Conservation (phyloP, 225 moss, liverwort and hornwort genomes). For the Physcomitrellopsis africana region DNA sequence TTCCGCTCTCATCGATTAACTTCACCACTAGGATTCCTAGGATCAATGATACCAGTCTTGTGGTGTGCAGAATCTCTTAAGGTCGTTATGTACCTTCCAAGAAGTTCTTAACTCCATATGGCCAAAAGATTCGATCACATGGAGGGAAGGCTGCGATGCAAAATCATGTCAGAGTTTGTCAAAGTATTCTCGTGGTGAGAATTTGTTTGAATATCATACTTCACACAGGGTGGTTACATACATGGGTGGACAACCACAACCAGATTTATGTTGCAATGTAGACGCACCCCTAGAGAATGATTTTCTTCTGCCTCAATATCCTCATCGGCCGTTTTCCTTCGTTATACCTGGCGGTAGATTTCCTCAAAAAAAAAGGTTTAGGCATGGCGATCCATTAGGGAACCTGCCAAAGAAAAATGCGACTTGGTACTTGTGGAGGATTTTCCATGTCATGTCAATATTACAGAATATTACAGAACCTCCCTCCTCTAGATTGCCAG, state of each 20-base stretch:
- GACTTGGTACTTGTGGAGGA: constrained; percentile 91
- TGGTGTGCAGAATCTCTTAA: constrained; percentile 75
- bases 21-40: constrained; percentile 76
- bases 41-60: constrained; percentile 73
- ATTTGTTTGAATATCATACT: constrained; percentile 84
- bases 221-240: constrained; percentile 60
- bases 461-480: constrained; percentile 79
- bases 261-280: constrained; percentile 80
- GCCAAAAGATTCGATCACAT: constrained; percentile 88
- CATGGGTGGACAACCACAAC: constrained; percentile 59
- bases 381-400: constrained; percentile 72
- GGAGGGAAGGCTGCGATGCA: constrained; percentile 77
- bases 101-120: constrained; percentile 79
- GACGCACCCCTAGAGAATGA: constrained; percentile 77
- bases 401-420: constrained; percentile 78
- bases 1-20: constrained; percentile 20
- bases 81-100: constrained; percentile 75
- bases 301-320: constrained; percentile 64
- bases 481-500: constrained; percentile 58
- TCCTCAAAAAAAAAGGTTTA: constrained; percentile 66
- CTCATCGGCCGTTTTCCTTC: constrained; percentile 84
- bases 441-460: constrained; percentile 88
- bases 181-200: constrained; percentile 85
- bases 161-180: constrained; percentile 87
- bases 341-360: constrained; percentile 81